Evolutionary conservation across 1,139 yeast genomes (phyloP).

Genomic region (Yamadazyma buinensis): DNA sequence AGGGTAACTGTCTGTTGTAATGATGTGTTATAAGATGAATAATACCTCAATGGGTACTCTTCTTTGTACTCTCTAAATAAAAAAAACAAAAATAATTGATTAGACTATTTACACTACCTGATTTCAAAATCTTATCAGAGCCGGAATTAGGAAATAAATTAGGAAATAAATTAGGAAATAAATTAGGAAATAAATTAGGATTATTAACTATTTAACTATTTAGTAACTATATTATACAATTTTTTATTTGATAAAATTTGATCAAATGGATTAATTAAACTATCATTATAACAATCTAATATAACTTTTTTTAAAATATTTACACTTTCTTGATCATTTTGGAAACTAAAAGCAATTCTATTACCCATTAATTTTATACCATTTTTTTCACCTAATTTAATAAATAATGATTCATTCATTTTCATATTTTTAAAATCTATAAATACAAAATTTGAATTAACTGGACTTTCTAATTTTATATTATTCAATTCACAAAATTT

Average conservation of each 20-base stretch:
- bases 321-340: slow-evolving; percentile 30
- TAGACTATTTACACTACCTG: too few relatives aligned
- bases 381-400: slow-evolving; percentile 22
- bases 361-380: slow-evolving; percentile 27
- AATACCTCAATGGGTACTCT: too few relatives aligned
- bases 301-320: slow-evolving; percentile 27
- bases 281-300: slow-evolving; percentile 26
- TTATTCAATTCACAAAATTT: slow-evolving; percentile 34
- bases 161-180: too few relatives aligned
- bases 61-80: too few relatives aligned
- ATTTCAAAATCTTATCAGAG: too few relatives aligned
- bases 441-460: slow-evolving; percentile 41
- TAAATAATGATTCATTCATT: slow-evolving; percentile 27
- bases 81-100: too few relatives aligned
- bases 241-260: slow-evolving; percentile 12
- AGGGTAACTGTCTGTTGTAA: too few relatives aligned
- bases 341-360: slow-evolving; percentile 40
- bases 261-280: slow-evolving; percentile 24
- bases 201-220: too few relatives aligned
- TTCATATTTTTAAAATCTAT: slow-evolving; percentile 32
- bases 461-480: slow-evolving; percentile 36
- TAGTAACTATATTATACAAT: slow-evolving; percentile 32
- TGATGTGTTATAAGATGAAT: too few relatives aligned
- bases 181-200: too few relatives aligned
- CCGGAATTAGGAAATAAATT: too few relatives aligned